Evolutionary conservation across 2,329 filamentous ascomycete species (phyloP), one percentile per base, ranked within the genome.

Genomic region (Truncatella angustata): DNA sequence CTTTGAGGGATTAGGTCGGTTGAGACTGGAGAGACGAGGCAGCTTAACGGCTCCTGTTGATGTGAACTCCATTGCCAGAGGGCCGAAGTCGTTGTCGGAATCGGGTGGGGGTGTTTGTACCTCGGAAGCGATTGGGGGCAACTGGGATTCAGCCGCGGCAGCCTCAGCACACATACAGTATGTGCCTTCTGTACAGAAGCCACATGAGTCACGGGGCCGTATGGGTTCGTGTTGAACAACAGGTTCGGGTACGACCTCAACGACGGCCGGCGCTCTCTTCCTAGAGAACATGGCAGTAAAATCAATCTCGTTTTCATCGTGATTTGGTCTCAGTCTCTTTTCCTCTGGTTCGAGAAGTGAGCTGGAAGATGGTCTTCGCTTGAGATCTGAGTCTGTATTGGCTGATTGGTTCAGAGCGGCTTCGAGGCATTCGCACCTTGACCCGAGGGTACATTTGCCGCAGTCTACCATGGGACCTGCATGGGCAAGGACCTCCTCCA

Each of bases 141-240:
- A 67, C 1, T 70, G 66, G 36, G 67, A 66, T 11, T 72, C 68
- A 60, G 73, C 70, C 47, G 70, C 68, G 30, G 66, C 63, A 28
- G 66, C 58, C 58, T 92, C 89, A 21, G 88, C 89, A 68, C 90
- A 94, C 58, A 91, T 84, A 64, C 90, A 94, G 60, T 90, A 90
- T 0, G 87, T 91, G 4, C 88, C 88, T 54, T 92, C 88, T 56
- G 86, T 83, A 70, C 90, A 94, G 71, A 94, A 94, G 5, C 90
- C 90, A 66, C 90, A 94, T 18, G 82, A 80, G 60, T 93, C 89
- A 56, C 82, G 79, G 4, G 80, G 75, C 10, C 75, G 71, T 37
- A 79, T 68, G 12, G 63, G 57, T 4, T 53, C 42, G 18, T 56
- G 20, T 52, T 60, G 61, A 28, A 55, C 52, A 2, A 72, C 63